phyloP scores from a whole-genome alignment of 2,329 filamentous ascomycete genomes.

The Alternaria gaisen region DNA sequence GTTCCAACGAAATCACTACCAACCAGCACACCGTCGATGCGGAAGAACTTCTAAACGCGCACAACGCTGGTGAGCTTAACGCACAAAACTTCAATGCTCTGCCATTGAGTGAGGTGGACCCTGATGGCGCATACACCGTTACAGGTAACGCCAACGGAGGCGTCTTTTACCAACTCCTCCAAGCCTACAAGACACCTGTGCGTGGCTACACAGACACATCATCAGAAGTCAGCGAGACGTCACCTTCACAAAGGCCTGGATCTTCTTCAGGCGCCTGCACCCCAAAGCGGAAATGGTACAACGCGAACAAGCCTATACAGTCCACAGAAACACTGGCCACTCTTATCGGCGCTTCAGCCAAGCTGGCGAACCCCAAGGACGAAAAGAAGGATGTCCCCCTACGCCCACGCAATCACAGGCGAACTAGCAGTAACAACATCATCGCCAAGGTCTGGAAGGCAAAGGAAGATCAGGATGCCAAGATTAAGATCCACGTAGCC shows the following conservation, averaged over 20 bases:
- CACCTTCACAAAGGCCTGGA: conserved; percentile 22
- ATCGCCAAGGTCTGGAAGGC: conserved; percentile 39
- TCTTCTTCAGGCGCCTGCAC: conserved; percentile 38
- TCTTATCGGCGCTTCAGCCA: conserved; percentile 39
- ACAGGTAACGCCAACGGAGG: conserved; percentile 41
- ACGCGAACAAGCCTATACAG: conserved; percentile 34
- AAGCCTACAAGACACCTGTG: conserved; percentile 41
- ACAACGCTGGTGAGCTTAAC: conserved; percentile 16
- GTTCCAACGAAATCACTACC: conserved; percentile 17
- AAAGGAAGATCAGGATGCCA: conserved; percentile 59
- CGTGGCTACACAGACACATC: conserved; percentile 22
- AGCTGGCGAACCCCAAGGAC: conserved; percentile 40
- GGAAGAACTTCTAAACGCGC: conserved; percentile 33
- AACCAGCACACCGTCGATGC: conserved; percentile 31
- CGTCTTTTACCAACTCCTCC: conserved; percentile 44
- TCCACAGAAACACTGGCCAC: conserved; percentile 45
- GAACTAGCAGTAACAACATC: conserved; percentile 33
- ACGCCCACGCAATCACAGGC: conserved; percentile 31
- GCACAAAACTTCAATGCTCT: conserved; percentile 7
- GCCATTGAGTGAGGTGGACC: conserved; percentile 15
- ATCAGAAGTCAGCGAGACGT: conserved; percentile 27
- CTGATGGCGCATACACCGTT: conserved; percentile 35
- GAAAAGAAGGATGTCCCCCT: conserved; percentile 26
- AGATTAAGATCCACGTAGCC: conserved; percentile 68
- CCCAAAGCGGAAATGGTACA: conserved; percentile 43